A percentile compares a stretch with the other conserved stretches of the same genome.
Evolutionary conservation across 2,329 filamentous ascomycete genomes (phyloP).

Genomic region (Exophiala spinifera): DNA sequence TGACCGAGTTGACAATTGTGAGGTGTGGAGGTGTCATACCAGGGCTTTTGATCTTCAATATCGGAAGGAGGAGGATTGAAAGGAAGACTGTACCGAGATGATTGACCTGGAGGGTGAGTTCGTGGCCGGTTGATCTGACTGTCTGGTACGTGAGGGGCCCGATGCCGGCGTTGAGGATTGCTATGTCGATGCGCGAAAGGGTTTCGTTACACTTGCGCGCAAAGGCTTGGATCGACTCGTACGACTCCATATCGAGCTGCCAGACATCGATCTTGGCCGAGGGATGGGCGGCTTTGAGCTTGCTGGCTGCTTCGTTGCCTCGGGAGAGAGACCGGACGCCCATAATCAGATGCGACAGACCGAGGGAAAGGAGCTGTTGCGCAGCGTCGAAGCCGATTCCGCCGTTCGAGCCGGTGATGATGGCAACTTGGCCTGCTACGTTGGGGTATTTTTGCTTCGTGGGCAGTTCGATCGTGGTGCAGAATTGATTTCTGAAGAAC

Average conservation of each 20-base stretch:
- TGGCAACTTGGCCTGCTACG: conserved; percentile 40
- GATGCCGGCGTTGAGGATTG: conserved; percentile 47
- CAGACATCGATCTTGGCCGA: conserved; percentile 47
- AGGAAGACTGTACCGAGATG: conserved; percentile 28
- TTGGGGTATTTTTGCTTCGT: conserved; percentile 21
- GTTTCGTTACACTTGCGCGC: conserved; percentile 33
- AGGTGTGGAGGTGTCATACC: conserved; percentile 1
- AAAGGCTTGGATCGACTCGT: conserved; percentile 47
- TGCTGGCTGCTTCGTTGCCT: conserved; percentile 42
- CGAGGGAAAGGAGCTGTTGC: conserved; percentile 39
- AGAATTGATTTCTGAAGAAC: conserved; percentile 27
- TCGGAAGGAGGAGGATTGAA: conserved; percentile 23
- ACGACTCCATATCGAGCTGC: conserved; percentile 48
- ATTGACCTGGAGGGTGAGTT: conserved; percentile 40
- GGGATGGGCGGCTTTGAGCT: conserved; percentile 37
- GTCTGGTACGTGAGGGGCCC: conserved; percentile 21
- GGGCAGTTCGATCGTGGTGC: conserved; percentile 7
- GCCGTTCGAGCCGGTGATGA: conserved; percentile 50
- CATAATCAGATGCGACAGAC: conserved; percentile 48
- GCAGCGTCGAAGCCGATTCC: conserved; percentile 49
- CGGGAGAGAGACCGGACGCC: conserved; percentile 44
- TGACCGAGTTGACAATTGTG: conserved; percentile 25
- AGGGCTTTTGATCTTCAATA: conserved; percentile 29
- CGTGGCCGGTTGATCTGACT: conserved; percentile 31
- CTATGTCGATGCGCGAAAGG: conserved; percentile 42